These are phyloP conservation scores for Tolypocladium cylindrosporum DNA, from an alignment of 2,329 filamentous ascomycete genomes.

Conservation along the genomic window DNA sequence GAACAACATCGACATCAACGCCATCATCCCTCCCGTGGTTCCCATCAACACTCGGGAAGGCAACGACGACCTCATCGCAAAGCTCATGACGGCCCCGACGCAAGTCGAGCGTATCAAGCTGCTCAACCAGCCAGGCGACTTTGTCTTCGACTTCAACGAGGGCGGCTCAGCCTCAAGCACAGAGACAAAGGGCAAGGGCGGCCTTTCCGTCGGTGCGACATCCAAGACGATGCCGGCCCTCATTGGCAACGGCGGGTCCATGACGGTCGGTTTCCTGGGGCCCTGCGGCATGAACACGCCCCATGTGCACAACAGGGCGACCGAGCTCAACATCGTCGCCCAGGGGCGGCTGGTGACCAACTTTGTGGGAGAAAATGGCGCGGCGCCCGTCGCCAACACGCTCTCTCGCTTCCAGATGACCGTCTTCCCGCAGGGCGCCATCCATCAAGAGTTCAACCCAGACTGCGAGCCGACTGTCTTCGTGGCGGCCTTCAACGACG, in stretches of 20 bases:
- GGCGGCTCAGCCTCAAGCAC: slow-evolving; percentile 6
- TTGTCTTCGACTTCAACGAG: slow-evolving; percentile 31
- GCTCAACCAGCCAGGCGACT: slow-evolving; percentile 24
- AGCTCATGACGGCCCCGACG: slow-evolving; percentile 18
- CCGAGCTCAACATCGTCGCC: slow-evolving; percentile 37
- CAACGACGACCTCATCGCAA: slow-evolving; percentile 16
- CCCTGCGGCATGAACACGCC: slow-evolving; percentile 41
- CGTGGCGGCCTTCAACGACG: slow-evolving; percentile 34
- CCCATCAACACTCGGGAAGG: slow-evolving; percentile 16
- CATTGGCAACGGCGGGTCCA: slow-evolving; percentile 33
- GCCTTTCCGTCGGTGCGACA: slow-evolving; percentile 27
- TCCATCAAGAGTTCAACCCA: slow-evolving; percentile 43
- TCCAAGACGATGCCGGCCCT: slow-evolving; percentile 40
- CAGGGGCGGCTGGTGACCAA: slow-evolving; percentile 33
- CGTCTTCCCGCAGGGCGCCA: slow-evolving; percentile 37
- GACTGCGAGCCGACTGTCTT: slow-evolving; percentile 37
- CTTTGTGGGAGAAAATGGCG: slow-evolving; percentile 33
- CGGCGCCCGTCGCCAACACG: slow-evolving; percentile 24
- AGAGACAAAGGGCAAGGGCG: slow-evolving; percentile 21
- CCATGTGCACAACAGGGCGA: slow-evolving; percentile 36
- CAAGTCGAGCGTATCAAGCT: slow-evolving; percentile 20
- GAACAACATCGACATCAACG: slow-evolving; percentile 6
- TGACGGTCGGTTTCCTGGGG: slow-evolving; percentile 38
- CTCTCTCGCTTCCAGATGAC: slow-evolving; percentile 31
- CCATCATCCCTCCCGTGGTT: slow-evolving; percentile 15